Base-by-base conservation (phyloP, 495 filamentous ascomycete species). In the Hypoxylon subgilvum region DNA sequence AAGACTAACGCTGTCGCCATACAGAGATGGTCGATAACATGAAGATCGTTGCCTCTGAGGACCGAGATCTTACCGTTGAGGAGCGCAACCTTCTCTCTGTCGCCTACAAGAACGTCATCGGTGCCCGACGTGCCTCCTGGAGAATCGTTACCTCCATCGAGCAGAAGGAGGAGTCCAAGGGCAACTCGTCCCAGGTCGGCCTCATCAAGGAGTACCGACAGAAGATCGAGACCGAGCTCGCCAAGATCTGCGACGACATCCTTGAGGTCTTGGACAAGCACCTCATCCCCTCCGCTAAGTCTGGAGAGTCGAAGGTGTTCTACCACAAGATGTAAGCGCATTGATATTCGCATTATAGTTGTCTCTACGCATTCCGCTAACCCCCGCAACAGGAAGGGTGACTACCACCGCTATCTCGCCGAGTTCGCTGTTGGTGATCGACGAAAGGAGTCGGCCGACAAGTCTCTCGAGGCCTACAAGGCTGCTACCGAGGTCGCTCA, bases 21-120 rank as follows among this genome's bases (percentile, higher is more conserved):
- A n/a, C 79, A 98, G 94, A 98, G 78, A 98, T 98, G 94, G 94
- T 98, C 58, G 95, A 97, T 84, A 97, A 97, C 88, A 98, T 98
- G 94, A 98, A 98, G 86, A 86, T 88, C 66, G 95, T 98, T 69
- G 94, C 94, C 66, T 92, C 91, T 54, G 90, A 93, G 73, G 88
- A 96, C 76, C 91, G 93, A 79, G 95, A 97, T 76, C 90, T 98
- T 60, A 93, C 91, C 61, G 94, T 98, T 66, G 95, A 98, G 82
- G 94, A 98, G 86, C 89, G 94, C 71, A 98, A 98, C 81, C 90
- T 98, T 44, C 89, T 98, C 52, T 97, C 95, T 38, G 94, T 98
- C 65, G 94, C 94, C 74, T 98, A 98, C 87, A 98, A 98, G 90
- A 98, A 98, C 82, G 94, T 98, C 75, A 96, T 98, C 73, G 94